Conservation (phyloP, 1,139 yeast genomes). For the Lodderomyces metapsilosis region DNA sequence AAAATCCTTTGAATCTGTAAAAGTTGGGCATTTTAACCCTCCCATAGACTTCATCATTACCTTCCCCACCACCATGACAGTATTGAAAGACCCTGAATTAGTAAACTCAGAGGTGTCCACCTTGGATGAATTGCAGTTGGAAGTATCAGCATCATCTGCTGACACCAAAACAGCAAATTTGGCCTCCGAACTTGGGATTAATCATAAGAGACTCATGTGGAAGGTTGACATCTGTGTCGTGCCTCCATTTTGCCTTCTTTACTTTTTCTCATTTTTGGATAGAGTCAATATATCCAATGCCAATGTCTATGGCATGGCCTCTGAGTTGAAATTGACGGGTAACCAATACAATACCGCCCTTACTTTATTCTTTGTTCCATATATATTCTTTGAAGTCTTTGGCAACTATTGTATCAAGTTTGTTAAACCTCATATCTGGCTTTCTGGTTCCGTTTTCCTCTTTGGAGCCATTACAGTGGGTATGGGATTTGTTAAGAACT, state of each 20-base stretch:
- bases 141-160: conserved; percentile 5
- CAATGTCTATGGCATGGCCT: conserved; percentile 60
- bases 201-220: conserved; percentile 53
- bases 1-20: too few species aligned
- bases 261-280: conserved; percentile 68
- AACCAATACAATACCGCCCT: conserved; percentile 62
- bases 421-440: conserved; percentile 65
- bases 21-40: too few species aligned
- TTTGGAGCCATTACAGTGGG: conserved; percentile 67
- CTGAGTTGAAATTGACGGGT: conserved; percentile 51
- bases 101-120: conserved; percentile 1
- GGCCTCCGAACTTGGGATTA: conserved; percentile 32
- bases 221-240: conserved; percentile 65
- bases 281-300: conserved; percentile 78
- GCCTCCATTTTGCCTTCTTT: conserved; percentile 68
- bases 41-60: too few species aligned
- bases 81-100: conserved; percentile 1
- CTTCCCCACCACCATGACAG: too few species aligned
- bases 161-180: conserved; percentile 26
- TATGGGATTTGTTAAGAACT: conserved; percentile 61
- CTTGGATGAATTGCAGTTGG: background rate
- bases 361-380: conserved; percentile 73
- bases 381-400: conserved; percentile 63
- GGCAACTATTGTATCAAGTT: conserved; percentile 62
- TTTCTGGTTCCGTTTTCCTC: conserved; percentile 51